These are phyloP conservation scores for Diaporthe velutina DNA, from an alignment of 2,329 filamentous ascomycete species.

Conservation along the genomic window DNA sequence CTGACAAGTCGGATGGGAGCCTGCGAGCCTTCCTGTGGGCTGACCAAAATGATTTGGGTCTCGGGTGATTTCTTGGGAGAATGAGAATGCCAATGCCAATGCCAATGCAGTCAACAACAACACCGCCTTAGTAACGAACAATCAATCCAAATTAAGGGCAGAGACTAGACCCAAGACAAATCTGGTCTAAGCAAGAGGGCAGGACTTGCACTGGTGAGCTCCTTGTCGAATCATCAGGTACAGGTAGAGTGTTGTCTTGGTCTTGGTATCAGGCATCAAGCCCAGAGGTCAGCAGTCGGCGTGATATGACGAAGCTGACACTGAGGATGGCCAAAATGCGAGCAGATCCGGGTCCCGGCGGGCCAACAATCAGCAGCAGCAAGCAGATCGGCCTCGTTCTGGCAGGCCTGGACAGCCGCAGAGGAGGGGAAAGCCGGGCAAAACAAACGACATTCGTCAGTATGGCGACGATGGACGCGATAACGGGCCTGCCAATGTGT, in stretches of 20 bases:
- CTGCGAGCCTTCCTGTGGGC: slow-evolving; percentile 9
- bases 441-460: slow-evolving; percentile 28
- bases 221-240: neutral
- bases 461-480: slow-evolving; percentile 27
- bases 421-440: slow-evolving; percentile 22
- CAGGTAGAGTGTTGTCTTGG: neutral
- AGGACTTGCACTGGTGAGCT: neutral
- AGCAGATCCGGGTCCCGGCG: slow-evolving; percentile 9
- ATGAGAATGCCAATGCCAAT: slow-evolving; percentile 1
- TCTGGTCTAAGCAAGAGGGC: neutral
- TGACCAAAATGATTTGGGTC: slow-evolving; percentile 7
- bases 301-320: slow-evolving; percentile 35
- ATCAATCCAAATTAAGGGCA: slow-evolving; percentile 10
- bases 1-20: neutral
- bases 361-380: slow-evolving; percentile 18
- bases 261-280: neutral
- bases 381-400: slow-evolving; percentile 27
- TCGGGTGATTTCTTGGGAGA: slow-evolving; percentile 8
- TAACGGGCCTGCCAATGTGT: slow-evolving; percentile 30
- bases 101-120: slow-evolving; percentile 5
- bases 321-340: neutral
- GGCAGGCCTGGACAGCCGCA: neutral
- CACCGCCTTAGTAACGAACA: slow-evolving; percentile 6
- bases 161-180: slow-evolving; percentile 12
- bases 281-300: slow-evolving; percentile 29